Conservation (phyloP, 306 rosid genomes). For the Quercus mongolica region DNA sequence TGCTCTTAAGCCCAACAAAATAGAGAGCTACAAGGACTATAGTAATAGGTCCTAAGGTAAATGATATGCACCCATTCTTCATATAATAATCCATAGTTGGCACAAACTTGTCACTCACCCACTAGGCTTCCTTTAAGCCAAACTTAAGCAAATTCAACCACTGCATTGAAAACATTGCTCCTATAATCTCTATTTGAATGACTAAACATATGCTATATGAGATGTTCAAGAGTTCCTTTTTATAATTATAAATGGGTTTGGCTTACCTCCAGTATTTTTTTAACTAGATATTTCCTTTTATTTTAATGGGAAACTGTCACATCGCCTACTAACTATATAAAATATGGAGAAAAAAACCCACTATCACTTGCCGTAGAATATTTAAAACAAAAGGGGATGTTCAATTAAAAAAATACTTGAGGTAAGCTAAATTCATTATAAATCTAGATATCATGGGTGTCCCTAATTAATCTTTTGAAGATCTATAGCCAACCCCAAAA, state of each 20-base stretch:
- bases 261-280: too few species aligned
- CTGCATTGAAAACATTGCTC: conserved; percentile 39
- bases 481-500: background rate
- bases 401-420: too few species aligned
- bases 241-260: background rate
- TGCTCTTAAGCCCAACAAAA: conserved; percentile 76
- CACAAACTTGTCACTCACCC: conserved; percentile 44
- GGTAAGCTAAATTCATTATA: background rate
- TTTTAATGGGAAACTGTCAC: too few species aligned
- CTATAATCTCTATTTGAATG: background rate
- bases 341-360: too few species aligned
- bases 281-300: too few species aligned
- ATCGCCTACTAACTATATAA: too few species aligned
- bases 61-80: conserved; percentile 54
- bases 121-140: conserved; percentile 67
- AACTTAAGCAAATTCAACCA: conserved; percentile 76
- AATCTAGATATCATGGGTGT: background rate
- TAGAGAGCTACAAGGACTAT: conserved; percentile 67
- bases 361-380: too few species aligned
- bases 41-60: conserved; percentile 63
- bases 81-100: conserved; percentile 74
- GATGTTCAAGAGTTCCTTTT: background rate
- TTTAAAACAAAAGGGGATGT: too few species aligned
- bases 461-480: background rate
- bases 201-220: background rate